phyloP scores from a whole-genome alignment of 73 alveolate species.

The Effrenium voratum region DNA sequence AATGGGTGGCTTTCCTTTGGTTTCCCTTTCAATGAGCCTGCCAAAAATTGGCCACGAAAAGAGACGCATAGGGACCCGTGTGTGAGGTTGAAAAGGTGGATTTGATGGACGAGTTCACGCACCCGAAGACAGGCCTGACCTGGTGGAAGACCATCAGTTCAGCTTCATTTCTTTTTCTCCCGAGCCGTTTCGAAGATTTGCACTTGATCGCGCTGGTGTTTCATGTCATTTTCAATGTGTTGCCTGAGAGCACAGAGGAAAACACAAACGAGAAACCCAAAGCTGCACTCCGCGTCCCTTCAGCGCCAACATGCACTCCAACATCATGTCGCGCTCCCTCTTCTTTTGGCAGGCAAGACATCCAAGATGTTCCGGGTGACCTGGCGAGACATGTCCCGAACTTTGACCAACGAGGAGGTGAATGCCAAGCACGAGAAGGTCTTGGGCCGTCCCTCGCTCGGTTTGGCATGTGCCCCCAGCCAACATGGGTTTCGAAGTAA shows the following conservation, averaged over 20 bases:
- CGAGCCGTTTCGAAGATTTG: neutral
- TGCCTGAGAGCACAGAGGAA: no score
- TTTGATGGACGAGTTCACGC: constrained; percentile 95
- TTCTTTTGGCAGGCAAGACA: constrained; percentile 41
- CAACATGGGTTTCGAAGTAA: no score
- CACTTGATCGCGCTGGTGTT: no score
- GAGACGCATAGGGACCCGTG: neutral
- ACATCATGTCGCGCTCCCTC: no score
- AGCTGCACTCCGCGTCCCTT: no score
- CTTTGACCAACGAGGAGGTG: constrained; percentile 96
- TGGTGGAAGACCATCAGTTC: no score
- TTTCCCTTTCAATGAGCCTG: neutral
- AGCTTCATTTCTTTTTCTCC: neutral
- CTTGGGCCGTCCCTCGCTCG: constrained; percentile 64
- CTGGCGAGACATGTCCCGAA: constrained; percentile 96
- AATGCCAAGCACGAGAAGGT: constrained; percentile 94
- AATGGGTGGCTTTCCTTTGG: neutral
- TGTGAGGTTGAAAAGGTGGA: constrained; percentile 96
- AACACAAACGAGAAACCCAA: no score
- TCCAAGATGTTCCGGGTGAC: constrained; percentile 96
- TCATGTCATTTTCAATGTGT: no score
- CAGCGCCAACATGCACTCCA: no score
- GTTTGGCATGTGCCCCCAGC: neutral
- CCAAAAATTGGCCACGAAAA: neutral
- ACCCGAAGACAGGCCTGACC: constrained; percentile 96